Conservation (phyloP, 2,329 filamentous ascomycete species). For the Colletotrichum musicola region DNA sequence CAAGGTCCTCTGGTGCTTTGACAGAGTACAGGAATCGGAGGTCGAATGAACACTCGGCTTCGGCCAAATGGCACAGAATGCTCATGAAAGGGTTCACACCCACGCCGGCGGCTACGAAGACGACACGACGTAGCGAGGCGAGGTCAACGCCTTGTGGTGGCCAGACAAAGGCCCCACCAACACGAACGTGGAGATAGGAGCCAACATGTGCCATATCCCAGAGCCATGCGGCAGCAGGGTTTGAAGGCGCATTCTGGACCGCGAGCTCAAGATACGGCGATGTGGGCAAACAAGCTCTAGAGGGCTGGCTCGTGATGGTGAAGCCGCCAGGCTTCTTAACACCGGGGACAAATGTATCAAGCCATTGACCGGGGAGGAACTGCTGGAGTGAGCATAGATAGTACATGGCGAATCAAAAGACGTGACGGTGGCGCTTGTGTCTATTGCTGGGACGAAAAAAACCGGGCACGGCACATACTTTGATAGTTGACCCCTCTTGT, state of each 20-base stretch:
- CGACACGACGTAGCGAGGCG: constrained; percentile 65
- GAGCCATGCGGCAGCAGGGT: constrained; percentile 82
- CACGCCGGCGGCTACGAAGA: constrained; percentile 85
- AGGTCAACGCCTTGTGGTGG: constrained; percentile 64
- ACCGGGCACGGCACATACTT: constrained; percentile 53
- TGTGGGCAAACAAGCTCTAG: constrained; percentile 54
- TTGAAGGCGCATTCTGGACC: constrained; percentile 77
- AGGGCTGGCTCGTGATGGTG: constrained; percentile 85
- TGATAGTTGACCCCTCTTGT: constrained; percentile 57
- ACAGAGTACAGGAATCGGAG: constrained; percentile 75
- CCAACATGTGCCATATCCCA: constrained; percentile 66
- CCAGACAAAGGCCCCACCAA: constrained; percentile 86
- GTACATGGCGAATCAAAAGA: neutral
- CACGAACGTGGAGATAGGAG: constrained; percentile 73
- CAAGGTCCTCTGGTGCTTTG: constrained; percentile 47
- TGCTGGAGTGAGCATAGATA: constrained; percentile 49
- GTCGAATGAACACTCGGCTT: constrained; percentile 49
- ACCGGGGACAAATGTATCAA: constrained; percentile 82
- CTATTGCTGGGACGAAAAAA: neutral
- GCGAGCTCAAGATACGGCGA: constrained; percentile 79
- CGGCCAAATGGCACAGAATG: constrained; percentile 73
- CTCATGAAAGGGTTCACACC: constrained; percentile 86
- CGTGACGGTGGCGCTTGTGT: neutral
- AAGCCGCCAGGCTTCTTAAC: constrained; percentile 83
- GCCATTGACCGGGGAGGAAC: constrained; percentile 89